Evolutionary conservation across 345 rosid species (phyloP), one percentile per base, ranked within the genome.

Genomic region (Limnanthes douglasii): DNA sequence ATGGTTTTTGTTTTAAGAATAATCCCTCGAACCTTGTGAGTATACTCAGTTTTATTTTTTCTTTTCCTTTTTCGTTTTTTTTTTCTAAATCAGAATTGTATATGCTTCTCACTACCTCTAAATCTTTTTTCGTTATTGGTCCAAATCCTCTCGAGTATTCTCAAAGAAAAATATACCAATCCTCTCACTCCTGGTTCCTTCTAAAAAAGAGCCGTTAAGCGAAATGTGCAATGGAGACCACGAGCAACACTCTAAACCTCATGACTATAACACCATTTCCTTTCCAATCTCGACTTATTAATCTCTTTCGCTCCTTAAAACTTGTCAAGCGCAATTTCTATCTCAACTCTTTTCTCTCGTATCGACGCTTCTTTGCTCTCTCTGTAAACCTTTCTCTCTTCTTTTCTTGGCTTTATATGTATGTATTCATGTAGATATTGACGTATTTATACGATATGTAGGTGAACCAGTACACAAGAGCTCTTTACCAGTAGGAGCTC

Each of bases 401-500:
- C 1, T 21, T 8, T 0, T 8, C 32, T 1, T 3, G 3, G 18
- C 13, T 5, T 18, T 32, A 16, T 8, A 13, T 4, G 17, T 11
- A 10, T 10, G 3, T 6, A 18, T 10, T 7, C 21, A 10, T 8
- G 9, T 14, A 12, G 16, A 13, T 4, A 5, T 14, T 20, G 25
- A 43, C 33, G 3, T 30, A 8, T 14, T 5, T 8, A 2, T 17
- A 20, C 15, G 2, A 36, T 5, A 32, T 54, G 45, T 21, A 64
- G 78, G 68, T 51, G 66, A 60, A 33, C 37, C 45, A 24, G 65
- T 59, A 33, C 62, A 62, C 45, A 60, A 51, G 21, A 54, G 37
- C 51, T 48, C 64, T 16, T 41, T 61, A 38, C 62, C 80, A 11
- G 60, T 21, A 34, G 72, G 74, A 31, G 56, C 48, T 8, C 72